Percentiles rank a stretch among this genome's conserved stretches.
phyloP scores from a whole-genome alignment of 164 flowering plant genomes.

The Sedum album region DNA sequence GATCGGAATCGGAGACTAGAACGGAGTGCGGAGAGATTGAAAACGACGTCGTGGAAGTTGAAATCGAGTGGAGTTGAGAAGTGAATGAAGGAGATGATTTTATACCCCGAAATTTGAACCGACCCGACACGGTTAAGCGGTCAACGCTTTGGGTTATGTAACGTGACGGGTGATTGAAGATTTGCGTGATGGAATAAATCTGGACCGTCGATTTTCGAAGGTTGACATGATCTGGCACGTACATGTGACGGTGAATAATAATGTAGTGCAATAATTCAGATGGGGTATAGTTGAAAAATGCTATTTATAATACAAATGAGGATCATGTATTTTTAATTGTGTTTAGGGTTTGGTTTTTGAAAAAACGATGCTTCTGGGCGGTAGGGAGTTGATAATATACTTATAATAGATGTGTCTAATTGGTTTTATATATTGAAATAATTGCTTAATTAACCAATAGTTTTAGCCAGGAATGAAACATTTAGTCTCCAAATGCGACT shows the following conservation, averaged over 20 bases:
- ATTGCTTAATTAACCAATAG: background rate
- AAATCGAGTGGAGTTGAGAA: background rate
- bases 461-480: background rate
- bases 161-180: background rate
- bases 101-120: background rate
- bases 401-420: background rate
- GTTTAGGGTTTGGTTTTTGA: background rate
- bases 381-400: background rate
- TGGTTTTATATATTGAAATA: background rate
- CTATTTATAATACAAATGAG: no score
- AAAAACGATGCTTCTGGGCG: background rate
- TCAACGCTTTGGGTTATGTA: background rate
- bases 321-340: background rate
- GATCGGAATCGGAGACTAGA: background rate
- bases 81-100: background rate
- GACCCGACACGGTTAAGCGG: background rate
- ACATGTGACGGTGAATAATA: background rate
- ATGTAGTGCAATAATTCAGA: background rate
- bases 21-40: background rate
- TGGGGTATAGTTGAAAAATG: background rate
- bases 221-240: constrained; percentile 2
- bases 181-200: background rate
- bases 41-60: constrained; percentile 1
- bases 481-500: background rate
- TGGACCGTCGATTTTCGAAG: background rate